Evolutionary conservation across 1,284 basidiomycete species (phyloP).

Genomic region (Taiwanofungus camphoratus): DNA sequence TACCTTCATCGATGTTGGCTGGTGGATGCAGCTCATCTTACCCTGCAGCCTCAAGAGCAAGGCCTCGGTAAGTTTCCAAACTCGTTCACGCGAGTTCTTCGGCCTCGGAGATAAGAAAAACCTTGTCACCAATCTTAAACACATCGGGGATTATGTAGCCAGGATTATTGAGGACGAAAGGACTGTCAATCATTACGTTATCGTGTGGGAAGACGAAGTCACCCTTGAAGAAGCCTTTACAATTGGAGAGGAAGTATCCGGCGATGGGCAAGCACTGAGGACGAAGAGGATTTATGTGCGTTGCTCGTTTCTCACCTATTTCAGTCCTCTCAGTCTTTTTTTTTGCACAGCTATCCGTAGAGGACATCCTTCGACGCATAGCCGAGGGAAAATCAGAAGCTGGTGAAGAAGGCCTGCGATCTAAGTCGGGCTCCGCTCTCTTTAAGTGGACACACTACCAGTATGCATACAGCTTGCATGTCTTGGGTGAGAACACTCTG

Average conservation of each 20-base stretch:
- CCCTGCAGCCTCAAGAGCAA: constrained; percentile 7
- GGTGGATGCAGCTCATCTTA: constrained; percentile 23
- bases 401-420: constrained; percentile 1
- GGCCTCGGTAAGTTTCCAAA: neutral
- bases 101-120: constrained; percentile 11
- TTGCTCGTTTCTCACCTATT: neutral
- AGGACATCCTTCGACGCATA: constrained; percentile 6
- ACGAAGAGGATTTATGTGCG: constrained; percentile 4
- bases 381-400: constrained; percentile 1
- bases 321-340: neutral
- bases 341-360: constrained; percentile 7
- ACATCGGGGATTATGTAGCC: constrained; percentile 20
- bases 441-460: constrained; percentile 3
- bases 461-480: constrained; percentile 18
- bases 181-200: constrained; percentile 23
- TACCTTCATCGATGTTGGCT: constrained; percentile 24
- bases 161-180: constrained; percentile 22
- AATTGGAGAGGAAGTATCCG: constrained; percentile 13
- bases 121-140: constrained; percentile 14
- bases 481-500: constrained; percentile 19
- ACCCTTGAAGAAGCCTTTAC: constrained; percentile 14
- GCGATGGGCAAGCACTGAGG: constrained; percentile 12
- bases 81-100: constrained; percentile 5
- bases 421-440: neutral
- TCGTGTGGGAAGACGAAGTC: constrained; percentile 24